Evolutionary conservation across 2,329 filamentous ascomycete species (phyloP), one percentile per base, ranked within the genome.

Genomic region (Fusarium torreyae): DNA sequence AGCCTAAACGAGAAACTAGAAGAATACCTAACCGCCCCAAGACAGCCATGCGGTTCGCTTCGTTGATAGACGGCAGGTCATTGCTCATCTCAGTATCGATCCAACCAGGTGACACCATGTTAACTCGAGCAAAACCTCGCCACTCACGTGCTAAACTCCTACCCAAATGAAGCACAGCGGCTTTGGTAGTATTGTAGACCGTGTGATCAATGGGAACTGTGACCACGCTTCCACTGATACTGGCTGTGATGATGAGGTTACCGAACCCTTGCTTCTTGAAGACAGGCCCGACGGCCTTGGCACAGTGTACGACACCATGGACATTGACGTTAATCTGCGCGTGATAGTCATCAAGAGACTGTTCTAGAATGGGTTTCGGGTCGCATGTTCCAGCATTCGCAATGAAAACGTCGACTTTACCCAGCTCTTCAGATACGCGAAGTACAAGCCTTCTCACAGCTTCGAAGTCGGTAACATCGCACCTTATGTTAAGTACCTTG

Each of bases 141-240:
- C 86, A 88, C 64, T 88, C 86, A 6, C 83, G 78, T 0, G 86
- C 86, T 17, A 88, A 77, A 0, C 80, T 83, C 66, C 85, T 86
- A 34, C 84, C 85, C 40, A 88, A 81, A 54, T 88, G 86, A 1
- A 81, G 85, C 5, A 87, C 80, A 11, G 81, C 85, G 0, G 86
- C 86, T 70, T 88, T 88, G 13, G 81, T 84, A 5, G 80, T 81
- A 62, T 88, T 88, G 72, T 88, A 88, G 4, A 85, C 83, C 0
- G 85, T 83, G 67, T 87, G 86, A 44, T 86, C 84, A 2, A 81
- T 75, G 0, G 84, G 84, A 2, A 84, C 82, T 40, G 85, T 86
- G 60, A 84, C 83, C 36, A 85, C 79, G 36, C 82, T 82, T 0
- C 69, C 83, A 45, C 80, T 83, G 78, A 86, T 85, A 64, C 79